A percentile compares a stretch with the other conserved stretches of the same genome.
Conservation (phyloP, 2,329 filamentous ascomycete species). For the Onygenales sp. region DNA sequence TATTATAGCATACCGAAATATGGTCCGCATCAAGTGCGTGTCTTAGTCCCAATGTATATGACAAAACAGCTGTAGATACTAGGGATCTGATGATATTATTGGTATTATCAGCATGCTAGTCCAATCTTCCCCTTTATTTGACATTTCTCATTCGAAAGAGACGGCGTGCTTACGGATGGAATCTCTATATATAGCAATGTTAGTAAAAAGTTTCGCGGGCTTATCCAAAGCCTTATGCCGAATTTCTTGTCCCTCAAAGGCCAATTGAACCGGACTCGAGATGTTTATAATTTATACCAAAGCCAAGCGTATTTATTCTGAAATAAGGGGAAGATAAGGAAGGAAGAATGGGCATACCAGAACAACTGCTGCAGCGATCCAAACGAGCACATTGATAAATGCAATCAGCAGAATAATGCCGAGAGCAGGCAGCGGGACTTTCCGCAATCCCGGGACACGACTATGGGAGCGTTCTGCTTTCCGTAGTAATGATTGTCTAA, state of each 20-base stretch:
- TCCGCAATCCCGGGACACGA: constrained; percentile 45
- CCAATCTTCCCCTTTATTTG: background rate
- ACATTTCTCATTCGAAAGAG: background rate
- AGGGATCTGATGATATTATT: constrained; percentile 40
- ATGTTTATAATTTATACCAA: too few relatives aligned
- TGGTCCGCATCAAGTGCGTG: constrained; percentile 99
- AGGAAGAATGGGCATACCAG: constrained; percentile 32
- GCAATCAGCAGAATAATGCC: constrained; percentile 48
- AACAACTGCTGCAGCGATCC: constrained; percentile 49
- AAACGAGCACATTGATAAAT: constrained; percentile 47
- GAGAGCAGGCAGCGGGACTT: constrained; percentile 47
- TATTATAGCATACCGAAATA: constrained; percentile 45
- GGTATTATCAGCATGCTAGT: background rate
- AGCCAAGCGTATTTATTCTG: background rate
- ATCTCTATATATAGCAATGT: constrained; percentile 16
- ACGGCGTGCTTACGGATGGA: constrained; percentile 25
- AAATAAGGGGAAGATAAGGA: background rate
- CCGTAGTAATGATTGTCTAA: constrained; percentile 21
- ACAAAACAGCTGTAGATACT: constrained; percentile 69
- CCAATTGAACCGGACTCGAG: too few relatives aligned
- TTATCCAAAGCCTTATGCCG: background rate
- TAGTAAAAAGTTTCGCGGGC: background rate
- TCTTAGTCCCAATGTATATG: constrained; percentile 80
- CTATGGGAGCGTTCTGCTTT: constrained; percentile 39
- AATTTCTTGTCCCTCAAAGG: background rate